These are phyloP conservation scores for Breynia disticha DNA, from an alignment of 441 rosid genomes.

Conservation along the genomic window DNA sequence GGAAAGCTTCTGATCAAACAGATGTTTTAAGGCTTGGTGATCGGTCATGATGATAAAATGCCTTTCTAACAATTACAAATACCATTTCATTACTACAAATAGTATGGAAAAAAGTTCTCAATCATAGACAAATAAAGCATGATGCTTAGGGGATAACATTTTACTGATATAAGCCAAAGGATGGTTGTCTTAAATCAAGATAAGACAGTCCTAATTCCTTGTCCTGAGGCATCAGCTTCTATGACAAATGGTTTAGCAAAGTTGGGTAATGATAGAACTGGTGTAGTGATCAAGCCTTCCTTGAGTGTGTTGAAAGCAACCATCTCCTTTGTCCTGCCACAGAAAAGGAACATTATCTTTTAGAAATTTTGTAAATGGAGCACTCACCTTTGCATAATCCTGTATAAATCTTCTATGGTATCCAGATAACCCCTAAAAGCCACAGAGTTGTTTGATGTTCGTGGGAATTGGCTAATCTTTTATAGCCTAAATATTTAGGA, in stretches of 20 bases:
- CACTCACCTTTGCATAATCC: neutral
- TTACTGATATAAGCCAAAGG: slow-evolving; percentile 2
- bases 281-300: neutral
- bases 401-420: neutral
- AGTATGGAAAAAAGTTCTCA: neutral
- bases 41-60: slow-evolving; percentile 2
- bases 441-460: neutral
- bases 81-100: neutral
- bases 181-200: too few relatives aligned
- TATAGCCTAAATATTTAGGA: neutral
- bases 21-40: neutral
- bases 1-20: neutral
- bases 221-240: neutral
- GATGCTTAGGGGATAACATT: neutral
- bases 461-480: neutral
- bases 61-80: neutral
- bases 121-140: neutral
- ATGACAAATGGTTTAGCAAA: neutral
- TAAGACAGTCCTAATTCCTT: too few relatives aligned
- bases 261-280: neutral
- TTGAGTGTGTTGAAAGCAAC: too few relatives aligned
- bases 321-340: neutral
- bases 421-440: neutral
- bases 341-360: neutral
- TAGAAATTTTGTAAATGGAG: neutral